phyloP scores from a whole-genome alignment of 2,329 filamentous ascomycete species.

The Coniochaeta prunicola region DNA sequence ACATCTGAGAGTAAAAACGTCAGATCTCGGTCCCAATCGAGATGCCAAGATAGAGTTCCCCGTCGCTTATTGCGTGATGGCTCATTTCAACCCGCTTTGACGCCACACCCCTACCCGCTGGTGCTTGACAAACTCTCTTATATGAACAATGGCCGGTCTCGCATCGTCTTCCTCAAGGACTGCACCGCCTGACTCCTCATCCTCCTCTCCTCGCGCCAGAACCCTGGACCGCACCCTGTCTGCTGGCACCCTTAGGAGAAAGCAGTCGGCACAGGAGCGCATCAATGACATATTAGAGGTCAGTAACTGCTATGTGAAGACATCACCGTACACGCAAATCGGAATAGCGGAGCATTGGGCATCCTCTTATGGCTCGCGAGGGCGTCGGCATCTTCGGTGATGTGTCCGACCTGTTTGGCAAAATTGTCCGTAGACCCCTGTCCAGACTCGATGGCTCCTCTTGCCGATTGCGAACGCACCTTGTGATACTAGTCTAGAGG shows the following conservation, averaged over 20 bases:
- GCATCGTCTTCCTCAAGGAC: background rate
- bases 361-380: background rate
- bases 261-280: constrained; percentile 21
- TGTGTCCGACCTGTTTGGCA: constrained; percentile 9
- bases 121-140: background rate
- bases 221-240: background rate
- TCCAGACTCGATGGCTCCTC: background rate
- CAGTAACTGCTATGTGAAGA: constrained; percentile 6
- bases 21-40: background rate
- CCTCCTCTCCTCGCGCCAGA: background rate
- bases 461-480: background rate
- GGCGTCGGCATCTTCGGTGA: constrained; percentile 10
- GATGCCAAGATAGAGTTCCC: background rate
- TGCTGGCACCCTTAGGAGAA: constrained; percentile 6
- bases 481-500: too few relatives aligned
- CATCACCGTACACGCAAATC: background rate
- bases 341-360: background rate
- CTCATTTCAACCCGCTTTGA: background rate
- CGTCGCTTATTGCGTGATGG: background rate
- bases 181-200: background rate
- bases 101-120: background rate
- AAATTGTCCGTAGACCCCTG: constrained; percentile 14
- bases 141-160: background rate
- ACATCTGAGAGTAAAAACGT: background rate
- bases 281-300: constrained; percentile 26